phyloP scores from a whole-genome alignment of 1,139 yeast genomes.

The Trichomonascaceae sp. region DNA sequence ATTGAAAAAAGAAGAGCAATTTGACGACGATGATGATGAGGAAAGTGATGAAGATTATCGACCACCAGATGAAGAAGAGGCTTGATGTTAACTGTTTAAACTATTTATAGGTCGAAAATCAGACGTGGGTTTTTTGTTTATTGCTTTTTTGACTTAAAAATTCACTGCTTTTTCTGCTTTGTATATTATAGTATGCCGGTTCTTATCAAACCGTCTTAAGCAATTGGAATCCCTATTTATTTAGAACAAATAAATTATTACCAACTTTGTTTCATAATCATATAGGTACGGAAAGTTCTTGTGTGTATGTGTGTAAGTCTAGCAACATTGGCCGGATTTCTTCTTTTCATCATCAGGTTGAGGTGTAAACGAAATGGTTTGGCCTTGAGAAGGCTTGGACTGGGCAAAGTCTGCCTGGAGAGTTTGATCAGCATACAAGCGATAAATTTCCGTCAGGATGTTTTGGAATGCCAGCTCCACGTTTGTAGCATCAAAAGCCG shows the following conservation, averaged over 20 bases:
- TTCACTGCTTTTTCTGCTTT: too few relatives aligned
- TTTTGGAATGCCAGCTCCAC: slow-evolving; percentile 94
- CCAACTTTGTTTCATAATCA: not conserved
- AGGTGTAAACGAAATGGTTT: slow-evolving; percentile 88
- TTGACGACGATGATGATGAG: slow-evolving; percentile 30
- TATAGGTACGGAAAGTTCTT: not conserved
- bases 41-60: slow-evolving; percentile 29
- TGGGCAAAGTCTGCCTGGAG: slow-evolving; percentile 41
- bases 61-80: not conserved
- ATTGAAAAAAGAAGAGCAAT: slow-evolving; percentile 41
- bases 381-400: slow-evolving; percentile 58
- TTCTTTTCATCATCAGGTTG: slow-evolving; percentile 76
- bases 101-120: too few relatives aligned
- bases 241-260: not conserved
- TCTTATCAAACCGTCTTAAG: too few relatives aligned
- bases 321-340: slow-evolving; percentile 58
- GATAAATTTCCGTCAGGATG: slow-evolving; percentile 84
- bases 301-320: slow-evolving; percentile 3
- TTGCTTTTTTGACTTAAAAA: too few relatives aligned
- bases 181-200: too few relatives aligned
- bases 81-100: not conserved
- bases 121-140: too few relatives aligned
- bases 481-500: slow-evolving; percentile 90
- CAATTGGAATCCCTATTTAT: not conserved
- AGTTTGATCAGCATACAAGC: slow-evolving; percentile 56